phyloP scores from a whole-genome alignment of 164 flowering plant genomes.

The Vitis labrusca region DNA sequence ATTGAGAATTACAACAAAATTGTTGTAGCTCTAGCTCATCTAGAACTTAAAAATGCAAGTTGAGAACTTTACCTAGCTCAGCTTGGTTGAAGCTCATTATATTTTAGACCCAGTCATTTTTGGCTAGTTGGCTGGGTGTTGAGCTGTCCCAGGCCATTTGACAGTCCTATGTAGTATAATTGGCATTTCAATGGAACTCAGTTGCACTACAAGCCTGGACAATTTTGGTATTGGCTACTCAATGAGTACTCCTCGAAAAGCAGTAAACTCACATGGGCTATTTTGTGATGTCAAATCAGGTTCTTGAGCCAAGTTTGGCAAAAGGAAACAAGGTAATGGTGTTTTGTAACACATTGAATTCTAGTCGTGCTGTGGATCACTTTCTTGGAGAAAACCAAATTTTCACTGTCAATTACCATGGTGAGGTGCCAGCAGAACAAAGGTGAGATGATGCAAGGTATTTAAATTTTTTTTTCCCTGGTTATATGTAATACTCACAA shows the following conservation, averaged over 20 bases:
- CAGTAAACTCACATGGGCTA: not conserved
- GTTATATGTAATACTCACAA: not conserved
- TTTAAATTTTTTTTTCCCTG: not conserved
- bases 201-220: not conserved
- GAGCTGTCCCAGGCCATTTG: too few relatives aligned
- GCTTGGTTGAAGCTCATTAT: too few relatives aligned
- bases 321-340: constrained; percentile 98
- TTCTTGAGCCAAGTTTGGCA: constrained; percentile 93
- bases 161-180: too few relatives aligned
- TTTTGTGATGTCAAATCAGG: constrained; percentile 43
- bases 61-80: too few relatives aligned
- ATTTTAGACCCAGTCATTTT: too few relatives aligned
- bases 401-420: constrained; percentile 92
- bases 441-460: constrained; percentile 47
- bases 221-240: too few relatives aligned
- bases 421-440: constrained; percentile 96
- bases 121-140: too few relatives aligned
- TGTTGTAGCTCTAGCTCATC: too few relatives aligned
- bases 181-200: not conserved
- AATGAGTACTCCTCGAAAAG: too few relatives aligned
- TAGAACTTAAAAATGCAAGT: too few relatives aligned
- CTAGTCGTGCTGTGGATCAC: constrained; percentile 98
- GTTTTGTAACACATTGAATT: constrained; percentile 90
- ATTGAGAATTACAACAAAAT: too few relatives aligned
- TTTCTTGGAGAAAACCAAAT: constrained; percentile 86